These are phyloP conservation scores for Vanrija pseudolonga DNA, from an alignment of 1,284 basidiomycete species.

Conservation along the genomic window DNA sequence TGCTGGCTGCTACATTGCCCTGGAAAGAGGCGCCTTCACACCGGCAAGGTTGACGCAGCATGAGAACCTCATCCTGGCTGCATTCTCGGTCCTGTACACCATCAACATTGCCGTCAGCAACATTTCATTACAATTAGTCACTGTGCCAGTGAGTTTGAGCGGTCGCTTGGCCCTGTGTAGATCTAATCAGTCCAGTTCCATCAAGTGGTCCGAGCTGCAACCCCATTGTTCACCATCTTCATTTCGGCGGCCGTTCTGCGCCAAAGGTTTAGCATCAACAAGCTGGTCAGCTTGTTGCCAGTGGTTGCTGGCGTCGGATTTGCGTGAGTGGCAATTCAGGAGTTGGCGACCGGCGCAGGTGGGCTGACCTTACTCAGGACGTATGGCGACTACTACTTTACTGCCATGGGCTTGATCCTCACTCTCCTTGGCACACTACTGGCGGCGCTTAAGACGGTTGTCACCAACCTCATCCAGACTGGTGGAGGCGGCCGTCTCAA, in stretches of 20 bases:
- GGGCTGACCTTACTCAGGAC: too few relatives aligned
- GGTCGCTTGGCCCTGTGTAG: not conserved
- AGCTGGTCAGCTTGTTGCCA: slow-evolving; percentile 72
- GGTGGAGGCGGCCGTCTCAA: slow-evolving; percentile 47
- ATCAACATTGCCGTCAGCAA: slow-evolving; percentile 92
- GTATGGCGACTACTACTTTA: slow-evolving; percentile 87
- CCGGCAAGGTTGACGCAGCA: slow-evolving; percentile 58
- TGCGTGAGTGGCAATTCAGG: slow-evolving; percentile 56
- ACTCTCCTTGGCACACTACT: slow-evolving; percentile 83
- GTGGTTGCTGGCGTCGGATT: slow-evolving; percentile 88
- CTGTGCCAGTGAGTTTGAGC: slow-evolving; percentile 72
- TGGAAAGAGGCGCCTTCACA: slow-evolving; percentile 59
- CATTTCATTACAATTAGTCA: slow-evolving; percentile 77
- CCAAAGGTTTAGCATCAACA: slow-evolving; percentile 52
- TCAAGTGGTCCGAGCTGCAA: slow-evolving; percentile 87
- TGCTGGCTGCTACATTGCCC: slow-evolving; percentile 69
- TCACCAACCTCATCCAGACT: slow-evolving; percentile 72
- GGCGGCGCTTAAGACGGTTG: slow-evolving; percentile 85
- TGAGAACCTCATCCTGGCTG: slow-evolving; percentile 63
- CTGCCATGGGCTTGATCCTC: slow-evolving; percentile 71
- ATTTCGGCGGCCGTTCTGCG: slow-evolving; percentile 58
- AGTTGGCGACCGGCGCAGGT: too few relatives aligned
- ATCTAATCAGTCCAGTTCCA: slow-evolving; percentile 65
- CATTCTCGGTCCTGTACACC: slow-evolving; percentile 83
- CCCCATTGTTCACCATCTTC: slow-evolving; percentile 82